phyloP scores from a whole-genome alignment of 805 yeast species.

The Spathaspora sp. region DNA sequence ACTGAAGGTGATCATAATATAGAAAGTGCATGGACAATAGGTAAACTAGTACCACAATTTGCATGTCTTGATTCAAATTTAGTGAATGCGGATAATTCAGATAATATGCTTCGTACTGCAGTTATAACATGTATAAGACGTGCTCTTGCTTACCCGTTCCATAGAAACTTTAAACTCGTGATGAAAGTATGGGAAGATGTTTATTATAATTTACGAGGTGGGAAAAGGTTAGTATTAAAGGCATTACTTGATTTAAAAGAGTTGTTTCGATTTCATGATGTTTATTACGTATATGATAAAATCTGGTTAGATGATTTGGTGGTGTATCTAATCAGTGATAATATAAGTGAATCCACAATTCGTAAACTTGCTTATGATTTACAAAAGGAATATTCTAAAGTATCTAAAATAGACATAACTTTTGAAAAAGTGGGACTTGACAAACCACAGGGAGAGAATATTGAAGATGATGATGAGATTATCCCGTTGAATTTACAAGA shows the following conservation, averaged over 20 bases:
- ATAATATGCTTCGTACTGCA: slow-evolving; percentile 45
- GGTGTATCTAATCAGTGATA: slow-evolving; percentile 64
- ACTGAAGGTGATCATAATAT: slow-evolving; percentile 68
- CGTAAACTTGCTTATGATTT: slow-evolving; percentile 67
- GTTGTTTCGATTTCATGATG: slow-evolving; percentile 76
- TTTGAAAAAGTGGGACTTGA: slow-evolving; percentile 45
- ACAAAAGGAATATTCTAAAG: slow-evolving; percentile 33
- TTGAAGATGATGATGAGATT: slow-evolving; percentile 27
- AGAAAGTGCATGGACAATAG: slow-evolving; percentile 94
- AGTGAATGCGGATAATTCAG: slow-evolving; percentile 8
- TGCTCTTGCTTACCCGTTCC: slow-evolving; percentile 75
- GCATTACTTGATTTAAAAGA: slow-evolving; percentile 61
- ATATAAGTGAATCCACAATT: slow-evolving; percentile 55
- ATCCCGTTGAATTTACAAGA: slow-evolving; percentile 48
- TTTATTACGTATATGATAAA: slow-evolving; percentile 79
- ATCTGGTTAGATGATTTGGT: slow-evolving; percentile 74
- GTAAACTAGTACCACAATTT: slow-evolving; percentile 78
- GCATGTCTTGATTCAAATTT: slow-evolving; percentile 65
- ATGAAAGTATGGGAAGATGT: slow-evolving; percentile 73
- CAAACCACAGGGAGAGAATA: slow-evolving; percentile 11
- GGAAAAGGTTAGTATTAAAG: slow-evolving; percentile 62
- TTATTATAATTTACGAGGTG: slow-evolving; percentile 58
- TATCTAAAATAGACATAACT: slow-evolving; percentile 46
- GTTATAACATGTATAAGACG: slow-evolving; percentile 66
- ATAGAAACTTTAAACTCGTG: slow-evolving; percentile 62